These are phyloP conservation scores for Bombardia bombarda DNA, from an alignment of 495 filamentous ascomycete species.

Conservation along the genomic window DNA sequence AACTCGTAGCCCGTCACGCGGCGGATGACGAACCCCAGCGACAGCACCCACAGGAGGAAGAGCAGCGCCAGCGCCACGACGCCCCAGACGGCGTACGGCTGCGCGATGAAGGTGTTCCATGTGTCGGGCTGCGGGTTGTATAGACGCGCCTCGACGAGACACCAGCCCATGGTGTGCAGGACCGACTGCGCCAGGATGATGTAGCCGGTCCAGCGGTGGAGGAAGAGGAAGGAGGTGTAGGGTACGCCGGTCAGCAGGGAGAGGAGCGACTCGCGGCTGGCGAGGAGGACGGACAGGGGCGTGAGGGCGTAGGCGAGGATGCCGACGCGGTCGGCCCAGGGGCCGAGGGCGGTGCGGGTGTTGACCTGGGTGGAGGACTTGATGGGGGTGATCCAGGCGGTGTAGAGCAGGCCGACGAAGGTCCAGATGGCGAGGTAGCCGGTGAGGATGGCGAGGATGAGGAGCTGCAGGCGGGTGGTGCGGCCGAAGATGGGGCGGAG, in stretches of 20 bases:
- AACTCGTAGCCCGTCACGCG: slow-evolving; percentile 56
- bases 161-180: slow-evolving; percentile 61
- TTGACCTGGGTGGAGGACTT: slow-evolving; percentile 37
- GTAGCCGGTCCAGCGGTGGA: slow-evolving; percentile 58
- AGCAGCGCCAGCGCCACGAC: slow-evolving; percentile 55
- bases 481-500: slow-evolving; percentile 33
- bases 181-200: slow-evolving; percentile 54
- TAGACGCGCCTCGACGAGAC: slow-evolving; percentile 48
- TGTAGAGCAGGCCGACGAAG: slow-evolving; percentile 53
- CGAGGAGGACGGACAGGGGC: slow-evolving; percentile 52
- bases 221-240: slow-evolving; percentile 62
- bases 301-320: slow-evolving; percentile 59
- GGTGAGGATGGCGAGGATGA: slow-evolving; percentile 36
- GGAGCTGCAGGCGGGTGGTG: slow-evolving; percentile 33
- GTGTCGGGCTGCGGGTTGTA: slow-evolving; percentile 57
- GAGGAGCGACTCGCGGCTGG: slow-evolving; percentile 52
- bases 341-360: slow-evolving; percentile 50
- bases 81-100: slow-evolving; percentile 57
- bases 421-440: slow-evolving; percentile 53
- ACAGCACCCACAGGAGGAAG: slow-evolving; percentile 45
- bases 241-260: slow-evolving; percentile 55
- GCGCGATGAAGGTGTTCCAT: slow-evolving; percentile 41
- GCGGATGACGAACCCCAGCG: slow-evolving; percentile 44
- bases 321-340: slow-evolving; percentile 56
- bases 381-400: slow-evolving; percentile 53